Conservation (phyloP, 345 rosid genomes). For the Moricandia arvensis region DNA sequence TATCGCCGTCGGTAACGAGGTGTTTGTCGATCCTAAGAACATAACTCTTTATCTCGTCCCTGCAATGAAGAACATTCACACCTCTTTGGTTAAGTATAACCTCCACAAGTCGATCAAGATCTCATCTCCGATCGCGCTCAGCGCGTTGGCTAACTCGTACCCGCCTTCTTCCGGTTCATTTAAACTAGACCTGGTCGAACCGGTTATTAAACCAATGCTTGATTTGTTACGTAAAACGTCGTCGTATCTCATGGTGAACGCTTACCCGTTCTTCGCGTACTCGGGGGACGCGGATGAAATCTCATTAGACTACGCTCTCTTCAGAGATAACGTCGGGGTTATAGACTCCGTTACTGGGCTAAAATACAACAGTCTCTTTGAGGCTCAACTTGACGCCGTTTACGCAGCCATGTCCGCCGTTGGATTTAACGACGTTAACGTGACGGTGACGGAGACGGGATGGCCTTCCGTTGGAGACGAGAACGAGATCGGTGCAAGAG, state of each 20-base stretch:
- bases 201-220: constrained; percentile 77
- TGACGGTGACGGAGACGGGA: constrained; percentile 32
- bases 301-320: constrained; percentile 70
- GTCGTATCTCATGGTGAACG: constrained; percentile 78
- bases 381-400: constrained; percentile 34
- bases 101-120: constrained; percentile 53
- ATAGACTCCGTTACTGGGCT: constrained; percentile 73
- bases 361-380: constrained; percentile 29
- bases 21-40: constrained; percentile 68
- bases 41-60: constrained; percentile 60
- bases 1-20: constrained; percentile 85
- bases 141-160: constrained; percentile 61
- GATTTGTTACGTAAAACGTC: constrained; percentile 52
- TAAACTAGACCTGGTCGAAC: constrained; percentile 48
- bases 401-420: constrained; percentile 27
- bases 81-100: constrained; percentile 52
- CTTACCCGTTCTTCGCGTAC: constrained; percentile 86
- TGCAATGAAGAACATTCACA: constrained; percentile 72
- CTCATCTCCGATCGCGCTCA: constrained; percentile 73
- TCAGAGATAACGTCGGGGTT: constrained; percentile 54
- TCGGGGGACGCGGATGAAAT: constrained; percentile 53
- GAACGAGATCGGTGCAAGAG: constrained; percentile 19
- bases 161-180: constrained; percentile 79
- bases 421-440: constrained; percentile 16
- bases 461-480: constrained; percentile 38